Percentiles rank a stretch among this genome's conserved stretches.
phyloP scores from a whole-genome alignment of 164 flowering plant genomes.

The Umbellularia californica region DNA sequence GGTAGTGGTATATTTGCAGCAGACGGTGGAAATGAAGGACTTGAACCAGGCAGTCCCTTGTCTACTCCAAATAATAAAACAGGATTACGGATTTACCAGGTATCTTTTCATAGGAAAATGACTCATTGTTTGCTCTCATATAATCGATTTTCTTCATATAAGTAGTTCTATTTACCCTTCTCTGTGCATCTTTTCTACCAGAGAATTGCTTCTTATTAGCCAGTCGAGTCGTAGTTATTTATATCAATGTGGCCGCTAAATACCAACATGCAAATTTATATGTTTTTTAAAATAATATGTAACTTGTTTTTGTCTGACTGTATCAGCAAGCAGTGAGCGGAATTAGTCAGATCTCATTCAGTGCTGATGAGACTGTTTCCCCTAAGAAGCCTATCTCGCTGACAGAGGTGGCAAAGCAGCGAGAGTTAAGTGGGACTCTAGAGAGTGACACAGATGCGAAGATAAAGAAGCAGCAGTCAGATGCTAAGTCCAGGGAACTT shows the following conservation, averaged over 20 bases:
- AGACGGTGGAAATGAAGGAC: slow-evolving; percentile 42
- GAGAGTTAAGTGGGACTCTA: slow-evolving; percentile 82
- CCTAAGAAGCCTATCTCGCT: slow-evolving; percentile 73
- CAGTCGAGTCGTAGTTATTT: background rate
- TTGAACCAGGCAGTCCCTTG: slow-evolving; percentile 43
- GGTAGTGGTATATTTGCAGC: slow-evolving; percentile 84
- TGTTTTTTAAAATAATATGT: background rate
- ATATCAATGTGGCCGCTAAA: background rate
- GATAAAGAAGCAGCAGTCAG: slow-evolving; percentile 70
- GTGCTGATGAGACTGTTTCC: slow-evolving; percentile 61
- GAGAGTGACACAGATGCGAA: slow-evolving; percentile 61
- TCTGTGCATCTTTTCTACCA: background rate
- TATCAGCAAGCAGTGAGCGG: slow-evolving; percentile 77
- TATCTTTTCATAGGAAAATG: slow-evolving; percentile 8
- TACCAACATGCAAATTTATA: background rate
- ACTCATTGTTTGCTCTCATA: background rate
- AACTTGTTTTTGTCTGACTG: background rate
- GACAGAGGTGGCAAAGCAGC: slow-evolving; percentile 92
- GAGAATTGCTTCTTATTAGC: too few species aligned
- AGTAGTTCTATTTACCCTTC: background rate
- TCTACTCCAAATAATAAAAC: slow-evolving; percentile 50
- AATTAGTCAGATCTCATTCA: slow-evolving; percentile 90
- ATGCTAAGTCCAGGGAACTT: slow-evolving; percentile 85
- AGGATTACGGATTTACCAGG: slow-evolving; percentile 87
- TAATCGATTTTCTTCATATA: too few species aligned